Base-by-base conservation (phyloP, 768 basidiomycete genomes). In the Pleurotus cornucopiae region DNA sequence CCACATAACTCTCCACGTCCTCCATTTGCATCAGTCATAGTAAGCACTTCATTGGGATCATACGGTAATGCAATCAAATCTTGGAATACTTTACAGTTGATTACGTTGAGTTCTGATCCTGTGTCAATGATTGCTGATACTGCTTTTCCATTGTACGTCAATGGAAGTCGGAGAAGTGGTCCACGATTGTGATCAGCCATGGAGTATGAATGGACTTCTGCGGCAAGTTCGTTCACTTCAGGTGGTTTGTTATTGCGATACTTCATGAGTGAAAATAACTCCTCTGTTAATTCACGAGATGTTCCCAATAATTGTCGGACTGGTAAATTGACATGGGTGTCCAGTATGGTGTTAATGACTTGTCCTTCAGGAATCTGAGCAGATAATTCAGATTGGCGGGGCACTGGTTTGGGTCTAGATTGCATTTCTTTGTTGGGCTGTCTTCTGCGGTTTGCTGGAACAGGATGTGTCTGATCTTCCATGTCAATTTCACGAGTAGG, bases 21-120 rank as follows among this genome's bases (percentile, higher is more conserved):
- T 2, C 69, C 68, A 58, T 69, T 72, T 0, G 66, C 69, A 47
- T 72, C 70, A 23, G 55, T 57, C 61, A 70, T 64, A 18, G 13
- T 48, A 1, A 57, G 61, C 0, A 20, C 7, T 6, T 55, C 6
- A 2, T 20, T 44, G 13, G 61, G 54, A n/a, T 67, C 63, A 0
- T 66, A 55, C 0, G 63, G 57, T 4, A 55, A 16, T 2, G 49
- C 40, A 2, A 57, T 51, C 21, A 39, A 46, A 1, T 9, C 14
- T 1, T 60, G 46, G 1, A 60, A 67, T 2, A 62, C 7, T 3
- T 60, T 55, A 4, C 52, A 13, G 0, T 54, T 47, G 0, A 63
- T 58, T 14, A 69, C 57, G 52, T 68, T 67, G 3, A 69, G 16
- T 46, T 67, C 57, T n/a, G 65, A 68, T 26, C 67, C 66, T 0